Percentiles rank a stretch among this genome's conserved stretches.
Evolutionary conservation across 805 yeast genomes (phyloP).

Genomic region (Candida schatavii): DNA sequence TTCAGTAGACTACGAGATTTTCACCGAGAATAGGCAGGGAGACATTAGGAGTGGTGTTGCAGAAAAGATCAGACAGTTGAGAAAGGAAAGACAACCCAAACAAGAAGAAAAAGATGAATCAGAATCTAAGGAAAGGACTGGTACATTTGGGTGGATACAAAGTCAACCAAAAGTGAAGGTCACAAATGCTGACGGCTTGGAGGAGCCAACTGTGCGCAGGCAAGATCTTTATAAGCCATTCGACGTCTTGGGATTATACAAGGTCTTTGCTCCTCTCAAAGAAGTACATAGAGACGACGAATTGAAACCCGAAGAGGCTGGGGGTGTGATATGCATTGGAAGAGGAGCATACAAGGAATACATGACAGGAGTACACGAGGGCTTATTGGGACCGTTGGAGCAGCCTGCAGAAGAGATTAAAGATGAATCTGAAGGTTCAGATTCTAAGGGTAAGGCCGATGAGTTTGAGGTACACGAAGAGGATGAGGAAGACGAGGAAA

Average conservation of each 20-base stretch:
- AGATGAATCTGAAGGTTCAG: neutral
- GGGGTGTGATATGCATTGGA: slow-evolving; percentile 90
- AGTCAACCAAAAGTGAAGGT: slow-evolving; percentile 18
- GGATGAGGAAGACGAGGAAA: slow-evolving; percentile 21
- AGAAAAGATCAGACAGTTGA: slow-evolving; percentile 67
- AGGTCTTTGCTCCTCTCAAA: slow-evolving; percentile 21
- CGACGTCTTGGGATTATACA: slow-evolving; percentile 60
- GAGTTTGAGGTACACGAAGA: slow-evolving; percentile 25
- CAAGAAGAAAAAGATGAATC: slow-evolving; percentile 6
- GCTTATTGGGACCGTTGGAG: slow-evolving; percentile 85
- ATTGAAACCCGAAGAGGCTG: slow-evolving; percentile 47
- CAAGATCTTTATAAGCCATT: slow-evolving; percentile 37
- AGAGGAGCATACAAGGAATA: slow-evolving; percentile 96
- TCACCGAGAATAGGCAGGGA: slow-evolving; percentile 82
- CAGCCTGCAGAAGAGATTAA: slow-evolving; percentile 28
- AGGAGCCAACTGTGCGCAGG: slow-evolving; percentile 25
- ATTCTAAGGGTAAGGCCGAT: slow-evolving; percentile 1
- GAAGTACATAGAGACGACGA: slow-evolving; percentile 48
- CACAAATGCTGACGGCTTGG: slow-evolving; percentile 14
- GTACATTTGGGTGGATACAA: neutral
- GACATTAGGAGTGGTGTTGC: slow-evolving; percentile 82
- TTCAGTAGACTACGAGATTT: slow-evolving; percentile 79
- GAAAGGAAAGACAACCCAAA: slow-evolving; percentile 37
- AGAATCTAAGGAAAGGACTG: neutral
- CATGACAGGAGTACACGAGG: slow-evolving; percentile 87